These are phyloP conservation scores for Pleomassaria siparia DNA, from an alignment of 2,329 filamentous ascomycete genomes.

Conservation along the genomic window DNA sequence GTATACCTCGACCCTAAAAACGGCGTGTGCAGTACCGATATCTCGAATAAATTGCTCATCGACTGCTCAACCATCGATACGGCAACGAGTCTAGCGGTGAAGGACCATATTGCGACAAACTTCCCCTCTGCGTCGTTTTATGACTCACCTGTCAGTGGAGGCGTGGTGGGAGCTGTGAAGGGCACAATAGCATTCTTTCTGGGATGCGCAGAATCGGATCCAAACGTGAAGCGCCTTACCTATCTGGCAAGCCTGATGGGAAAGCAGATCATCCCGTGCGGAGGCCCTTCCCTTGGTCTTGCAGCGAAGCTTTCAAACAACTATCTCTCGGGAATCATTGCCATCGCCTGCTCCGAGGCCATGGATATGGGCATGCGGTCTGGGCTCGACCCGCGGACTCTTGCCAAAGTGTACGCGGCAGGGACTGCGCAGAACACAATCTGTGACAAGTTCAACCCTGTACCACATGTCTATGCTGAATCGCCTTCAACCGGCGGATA, in stretches of 20 bases:
- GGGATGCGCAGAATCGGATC: constrained; percentile 50
- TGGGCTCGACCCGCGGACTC: constrained; percentile 57
- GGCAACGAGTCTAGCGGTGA: constrained; percentile 51
- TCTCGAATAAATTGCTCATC: constrained; percentile 51
- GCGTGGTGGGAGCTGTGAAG: constrained; percentile 54
- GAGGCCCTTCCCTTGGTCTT: constrained; percentile 57
- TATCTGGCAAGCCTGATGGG: constrained; percentile 56
- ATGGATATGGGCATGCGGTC: constrained; percentile 62
- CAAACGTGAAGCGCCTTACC: constrained; percentile 48
- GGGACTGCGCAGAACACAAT: constrained; percentile 57
- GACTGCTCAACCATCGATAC: constrained; percentile 61
- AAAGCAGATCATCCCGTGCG: constrained; percentile 57
- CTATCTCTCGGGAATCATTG: constrained; percentile 61
- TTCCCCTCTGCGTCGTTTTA: constrained; percentile 52
- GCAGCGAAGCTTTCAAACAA: constrained; percentile 64
- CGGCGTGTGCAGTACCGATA: constrained; percentile 47
- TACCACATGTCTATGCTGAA: constrained; percentile 52
- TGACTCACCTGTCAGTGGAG: constrained; percentile 57
- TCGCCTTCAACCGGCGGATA: constrained; percentile 54
- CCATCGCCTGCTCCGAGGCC: constrained; percentile 60
- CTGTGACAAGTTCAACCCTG: constrained; percentile 54
- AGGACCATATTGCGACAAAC: constrained; percentile 39
- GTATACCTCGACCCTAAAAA: constrained; percentile 52
- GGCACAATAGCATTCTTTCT: constrained; percentile 60
- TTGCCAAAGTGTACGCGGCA: constrained; percentile 55